These are phyloP conservation scores for Monosporascus sp. DNA, from an alignment of 2,329 filamentous ascomycete genomes.

Conservation along the genomic window DNA sequence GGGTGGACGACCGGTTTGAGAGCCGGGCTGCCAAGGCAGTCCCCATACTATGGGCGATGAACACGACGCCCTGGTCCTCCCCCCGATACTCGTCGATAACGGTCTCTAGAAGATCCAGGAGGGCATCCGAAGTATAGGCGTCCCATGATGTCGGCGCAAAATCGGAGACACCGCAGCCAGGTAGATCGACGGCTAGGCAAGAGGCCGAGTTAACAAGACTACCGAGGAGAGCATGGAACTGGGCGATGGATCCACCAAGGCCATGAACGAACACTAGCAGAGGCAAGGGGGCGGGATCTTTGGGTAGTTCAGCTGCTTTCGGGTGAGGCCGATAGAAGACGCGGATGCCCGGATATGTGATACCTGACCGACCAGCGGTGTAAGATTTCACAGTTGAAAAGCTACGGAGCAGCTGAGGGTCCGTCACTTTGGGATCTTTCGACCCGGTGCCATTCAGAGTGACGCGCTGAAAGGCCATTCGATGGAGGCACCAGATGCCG, in stretches of 20 bases:
- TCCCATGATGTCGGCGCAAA: slow-evolving; percentile 67
- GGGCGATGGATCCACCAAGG: slow-evolving; percentile 83
- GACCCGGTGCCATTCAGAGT: slow-evolving; percentile 11
- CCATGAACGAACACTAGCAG: slow-evolving; percentile 90
- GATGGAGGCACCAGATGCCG: slow-evolving; percentile 15
- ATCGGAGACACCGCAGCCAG: slow-evolving; percentile 78
- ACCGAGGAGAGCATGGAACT: slow-evolving; percentile 76
- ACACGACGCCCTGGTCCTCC: slow-evolving; percentile 65
- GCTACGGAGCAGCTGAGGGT: slow-evolving; percentile 75
- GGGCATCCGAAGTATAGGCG: slow-evolving; percentile 72
- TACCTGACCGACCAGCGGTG: slow-evolving; percentile 56
- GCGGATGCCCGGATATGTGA: slow-evolving; percentile 70
- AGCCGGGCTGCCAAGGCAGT: slow-evolving; percentile 71
- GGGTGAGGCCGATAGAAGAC: slow-evolving; percentile 80
- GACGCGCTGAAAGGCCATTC: slow-evolving; percentile 19
- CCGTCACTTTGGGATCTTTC: slow-evolving; percentile 48
- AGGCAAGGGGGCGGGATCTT: slow-evolving; percentile 67
- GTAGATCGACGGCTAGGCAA: slow-evolving; percentile 83
- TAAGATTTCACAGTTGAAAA: slow-evolving; percentile 68
- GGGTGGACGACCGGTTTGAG: slow-evolving; percentile 44
- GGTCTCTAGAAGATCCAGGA: slow-evolving; percentile 68
- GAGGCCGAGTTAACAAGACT: slow-evolving; percentile 79
- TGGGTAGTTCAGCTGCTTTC: slow-evolving; percentile 76
- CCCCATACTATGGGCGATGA: slow-evolving; percentile 89
- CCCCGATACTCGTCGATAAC: slow-evolving; percentile 72